These are phyloP conservation scores for Daedalea quercina DNA, from an alignment of 768 basidiomycete genomes.

Conservation along the genomic window DNA sequence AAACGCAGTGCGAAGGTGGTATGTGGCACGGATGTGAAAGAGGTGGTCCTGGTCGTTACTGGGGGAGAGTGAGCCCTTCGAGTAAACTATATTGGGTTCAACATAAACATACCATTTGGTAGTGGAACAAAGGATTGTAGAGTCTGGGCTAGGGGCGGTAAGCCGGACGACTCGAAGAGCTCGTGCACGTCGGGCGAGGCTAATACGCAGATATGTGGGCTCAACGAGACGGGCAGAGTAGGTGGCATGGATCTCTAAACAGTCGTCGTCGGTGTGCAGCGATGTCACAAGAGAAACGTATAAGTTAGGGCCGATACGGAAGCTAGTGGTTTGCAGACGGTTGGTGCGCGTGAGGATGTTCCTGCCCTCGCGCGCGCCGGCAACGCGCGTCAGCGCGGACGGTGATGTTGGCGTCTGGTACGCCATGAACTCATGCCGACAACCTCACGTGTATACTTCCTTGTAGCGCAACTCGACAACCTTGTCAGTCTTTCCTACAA, in stretches of 20 bases:
- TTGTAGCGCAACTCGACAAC: no score
- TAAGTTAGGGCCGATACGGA: no score
- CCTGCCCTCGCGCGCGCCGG: no score
- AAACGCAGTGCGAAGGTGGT: conserved; percentile 70
- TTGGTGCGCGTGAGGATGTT: no score
- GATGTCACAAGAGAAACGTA: no score
- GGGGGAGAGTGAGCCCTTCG: not conserved
- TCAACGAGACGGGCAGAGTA: conserved; percentile 63
- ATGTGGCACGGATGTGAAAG: conserved; percentile 65
- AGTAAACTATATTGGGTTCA: not conserved
- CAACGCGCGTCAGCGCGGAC: no score
- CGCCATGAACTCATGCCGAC: no score
- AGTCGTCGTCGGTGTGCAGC: not conserved
- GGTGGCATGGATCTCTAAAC: conserved; percentile 33
- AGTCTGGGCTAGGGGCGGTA: conserved; percentile 68
- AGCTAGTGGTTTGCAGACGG: no score
- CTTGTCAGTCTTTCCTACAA: no score
- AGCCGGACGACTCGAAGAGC: conserved; percentile 46
- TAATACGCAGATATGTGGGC: conserved; percentile 74
- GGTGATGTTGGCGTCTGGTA: no score
- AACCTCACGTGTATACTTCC: no score
- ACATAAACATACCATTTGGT: conserved; percentile 52
- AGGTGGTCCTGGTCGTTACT: conserved; percentile 79
- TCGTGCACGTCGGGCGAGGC: conserved; percentile 64
- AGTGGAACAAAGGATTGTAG: conserved; percentile 83